Evolutionary conservation across 2,329 filamentous ascomycete species (phyloP), one percentile per base, ranked within the genome.

Genomic region (Aureobasidium sp.): DNA sequence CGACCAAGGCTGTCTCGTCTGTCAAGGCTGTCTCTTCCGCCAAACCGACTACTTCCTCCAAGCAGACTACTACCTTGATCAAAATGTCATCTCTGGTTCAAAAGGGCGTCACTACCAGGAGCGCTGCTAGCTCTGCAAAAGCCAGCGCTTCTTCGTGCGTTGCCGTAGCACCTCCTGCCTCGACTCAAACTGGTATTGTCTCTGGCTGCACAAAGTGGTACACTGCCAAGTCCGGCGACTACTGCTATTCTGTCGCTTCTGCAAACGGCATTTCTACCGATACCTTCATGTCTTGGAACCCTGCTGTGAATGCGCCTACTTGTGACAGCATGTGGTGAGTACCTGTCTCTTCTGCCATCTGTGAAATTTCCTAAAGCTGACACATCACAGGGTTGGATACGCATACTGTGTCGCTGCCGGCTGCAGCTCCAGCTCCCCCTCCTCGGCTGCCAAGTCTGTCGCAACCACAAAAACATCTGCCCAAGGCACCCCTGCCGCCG

Each of bases 211-310:
- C 65, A 6, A 38, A 65, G 49, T 69, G 65, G 64, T 66, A 68
- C 40, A 64, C 64, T 21, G 66, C 65, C 6, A 47, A 58, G 10
- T 53, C 63, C 38, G 66, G 65, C 29, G 67, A 69, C 45, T 65
- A 61, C 54, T 69, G 67, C 61, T 63, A 59, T 31, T 42, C 25
- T 7, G 62, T 69, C 23, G 67, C 67, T 13, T 27, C 54, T 11
- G 29, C 57, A 11, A 65, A 60, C 40, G 64, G 61, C 38, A 63
- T 68, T 19, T 33, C 57, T 19, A 61, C 61, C 13, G 61, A 63
- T n/a, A 64, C 61, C 1, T 68, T 69, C 62, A 66, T 65, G 60
- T 37, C 55, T 7, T 69, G 67, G 66, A 68, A 69, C 46, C 67
- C 67, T 15, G 64, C 66, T 7, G 66, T 69, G 7, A 61, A 63